Evolutionary conservation across 495 filamentous ascomycete genomes (phyloP).

Genomic region (Cryomyces minteri): DNA sequence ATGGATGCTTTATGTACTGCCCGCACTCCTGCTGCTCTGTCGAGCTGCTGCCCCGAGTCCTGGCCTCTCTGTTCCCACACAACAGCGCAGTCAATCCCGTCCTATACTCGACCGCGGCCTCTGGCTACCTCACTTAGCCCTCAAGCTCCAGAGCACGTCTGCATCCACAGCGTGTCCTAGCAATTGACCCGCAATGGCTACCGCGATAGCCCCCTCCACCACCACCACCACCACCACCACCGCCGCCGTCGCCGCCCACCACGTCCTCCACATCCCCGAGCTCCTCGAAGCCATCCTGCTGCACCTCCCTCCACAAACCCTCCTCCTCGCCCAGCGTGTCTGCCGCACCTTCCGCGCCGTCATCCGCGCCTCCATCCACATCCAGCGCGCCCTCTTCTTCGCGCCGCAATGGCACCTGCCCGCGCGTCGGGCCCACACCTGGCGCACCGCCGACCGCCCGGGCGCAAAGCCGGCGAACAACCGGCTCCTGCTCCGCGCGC

Average conservation of each 20-base stretch:
- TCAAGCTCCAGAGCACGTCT: too few relatives aligned
- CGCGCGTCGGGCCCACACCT: not conserved
- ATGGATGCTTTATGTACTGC: too few relatives aligned
- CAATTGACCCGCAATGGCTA: too few relatives aligned
- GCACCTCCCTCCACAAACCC: constrained; percentile 5
- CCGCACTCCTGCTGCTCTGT: too few relatives aligned
- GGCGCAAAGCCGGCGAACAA: constrained; percentile 8
- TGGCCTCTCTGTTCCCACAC: too few relatives aligned
- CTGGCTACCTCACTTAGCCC: too few relatives aligned
- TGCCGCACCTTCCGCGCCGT: constrained; percentile 16
- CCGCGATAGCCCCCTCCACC: too few relatives aligned
- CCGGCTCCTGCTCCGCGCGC: constrained; percentile 7
- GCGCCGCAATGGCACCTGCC: constrained; percentile 6
- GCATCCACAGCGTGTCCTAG: too few relatives aligned
- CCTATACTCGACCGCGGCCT: too few relatives aligned
- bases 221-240: too few relatives aligned
- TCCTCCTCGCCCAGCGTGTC: constrained; percentile 12
- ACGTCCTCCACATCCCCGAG: constrained; percentile 9
- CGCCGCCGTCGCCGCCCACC: not conserved
- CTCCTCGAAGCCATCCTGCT: constrained; percentile 11
- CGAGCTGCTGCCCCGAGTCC: too few relatives aligned
- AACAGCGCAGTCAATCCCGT: too few relatives aligned
- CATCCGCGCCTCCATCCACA: constrained; percentile 7
- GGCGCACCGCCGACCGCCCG: not conserved
- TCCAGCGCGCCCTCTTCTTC: constrained; percentile 12